phyloP scores from a whole-genome alignment of 257 asterid genomes.

The Dorcoceras hygrometricum region DNA sequence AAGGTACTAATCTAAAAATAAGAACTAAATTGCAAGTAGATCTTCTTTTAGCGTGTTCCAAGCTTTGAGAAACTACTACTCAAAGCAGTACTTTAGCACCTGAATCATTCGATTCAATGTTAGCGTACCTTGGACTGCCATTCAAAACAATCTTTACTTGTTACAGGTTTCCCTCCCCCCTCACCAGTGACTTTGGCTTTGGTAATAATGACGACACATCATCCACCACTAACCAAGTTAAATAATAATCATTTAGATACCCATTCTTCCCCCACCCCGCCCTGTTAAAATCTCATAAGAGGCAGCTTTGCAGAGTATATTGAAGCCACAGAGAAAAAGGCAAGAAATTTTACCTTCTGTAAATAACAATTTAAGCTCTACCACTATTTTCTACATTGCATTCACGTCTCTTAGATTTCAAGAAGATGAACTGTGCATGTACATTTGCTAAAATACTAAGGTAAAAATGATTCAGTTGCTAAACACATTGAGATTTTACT shows the following conservation, averaged over 20 bases:
- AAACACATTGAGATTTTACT: no score
- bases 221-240: slow-evolving; percentile 28
- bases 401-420: slow-evolving; percentile 22
- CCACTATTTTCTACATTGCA: slow-evolving; percentile 1
- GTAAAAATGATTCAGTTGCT: no score
- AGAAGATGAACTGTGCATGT: slow-evolving; percentile 21
- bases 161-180: slow-evolving; percentile 70
- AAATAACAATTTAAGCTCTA: slow-evolving; percentile 27
- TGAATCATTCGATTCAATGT: neutral
- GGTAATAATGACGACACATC: slow-evolving; percentile 56
- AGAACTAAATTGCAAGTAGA: no score
- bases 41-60: no score
- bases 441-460: no score
- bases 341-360: slow-evolving; percentile 31
- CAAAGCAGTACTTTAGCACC: neutral
- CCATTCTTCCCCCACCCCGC: slow-evolving; percentile 38
- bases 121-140: slow-evolving; percentile 28
- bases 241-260: slow-evolving; percentile 37
- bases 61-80: no score
- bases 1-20: no score
- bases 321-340: slow-evolving; percentile 15
- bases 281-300: slow-evolving; percentile 20
- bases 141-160: slow-evolving; percentile 57
- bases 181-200: slow-evolving; percentile 27
- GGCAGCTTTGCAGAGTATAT: slow-evolving; percentile 16